Evolutionary conservation across 2,329 filamentous ascomycete species (phyloP).

Genomic region (Colletotrichum eleusines): DNA sequence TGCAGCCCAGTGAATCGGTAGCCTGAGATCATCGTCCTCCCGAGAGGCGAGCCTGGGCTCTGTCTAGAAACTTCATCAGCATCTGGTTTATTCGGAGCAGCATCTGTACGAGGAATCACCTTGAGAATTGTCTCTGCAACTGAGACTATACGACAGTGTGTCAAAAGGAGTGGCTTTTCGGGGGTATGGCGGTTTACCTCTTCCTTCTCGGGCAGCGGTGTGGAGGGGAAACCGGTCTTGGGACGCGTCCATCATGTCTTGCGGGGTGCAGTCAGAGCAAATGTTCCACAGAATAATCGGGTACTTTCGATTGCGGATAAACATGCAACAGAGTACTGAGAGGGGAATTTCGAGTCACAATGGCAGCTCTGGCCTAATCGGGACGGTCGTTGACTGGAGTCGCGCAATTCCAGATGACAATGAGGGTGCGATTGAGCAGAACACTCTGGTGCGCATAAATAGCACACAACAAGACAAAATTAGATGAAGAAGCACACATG

Average conservation of each 20-base stretch:
- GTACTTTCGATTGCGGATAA: neutral
- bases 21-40: slow-evolving; percentile 87
- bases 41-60: slow-evolving; percentile 80
- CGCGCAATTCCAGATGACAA: neutral
- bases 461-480: neutral
- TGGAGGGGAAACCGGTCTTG: slow-evolving; percentile 83
- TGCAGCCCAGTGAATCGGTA: slow-evolving; percentile 94
- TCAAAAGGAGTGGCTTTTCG: neutral
- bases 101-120: slow-evolving; percentile 45
- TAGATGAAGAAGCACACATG: neutral
- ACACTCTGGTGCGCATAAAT: too few relatives aligned
- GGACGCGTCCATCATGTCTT: slow-evolving; percentile 48
- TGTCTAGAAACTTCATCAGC: slow-evolving; percentile 60
- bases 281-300: neutral
- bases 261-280: too few relatives aligned
- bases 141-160: slow-evolving; percentile 62
- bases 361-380: neutral
- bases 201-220: slow-evolving; percentile 86
- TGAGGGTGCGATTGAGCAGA: neutral
- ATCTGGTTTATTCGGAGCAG: slow-evolving; percentile 44
- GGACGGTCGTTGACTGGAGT: neutral
- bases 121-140: slow-evolving; percentile 73
- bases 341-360: neutral
- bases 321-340: neutral
- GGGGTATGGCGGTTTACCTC: slow-evolving; percentile 67